Evolutionary conservation across 257 asterid species (phyloP), one percentile per base, ranked within the genome.

Genomic region (Scutellaria minor): DNA sequence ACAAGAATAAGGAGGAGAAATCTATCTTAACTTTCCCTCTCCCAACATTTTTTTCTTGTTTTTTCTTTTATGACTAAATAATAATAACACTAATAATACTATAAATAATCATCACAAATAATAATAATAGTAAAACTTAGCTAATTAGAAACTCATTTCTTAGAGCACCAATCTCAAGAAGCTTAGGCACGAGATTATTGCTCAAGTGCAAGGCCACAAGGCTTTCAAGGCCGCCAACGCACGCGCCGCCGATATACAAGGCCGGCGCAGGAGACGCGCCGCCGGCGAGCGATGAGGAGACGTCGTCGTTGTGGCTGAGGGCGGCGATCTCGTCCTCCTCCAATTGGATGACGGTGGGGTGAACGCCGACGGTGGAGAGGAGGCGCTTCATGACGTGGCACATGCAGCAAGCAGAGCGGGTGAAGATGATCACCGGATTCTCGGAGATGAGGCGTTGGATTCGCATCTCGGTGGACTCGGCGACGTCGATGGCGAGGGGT

Each of bases 321-420:
- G 86, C 86, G 37, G 82, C 81, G 85, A 89, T 86, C 91, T 93
- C 98, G n/a, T 89, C 92, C 15, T 93, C 98, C 13, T 86, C 97
- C 56, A 93, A 42, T 42, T 89, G 90, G 66, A 93, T 90, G 66
- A 93, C 93, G 45, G 98, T 93, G 3, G 98, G 97, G 64, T 86
- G 88, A 53, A 89, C 98, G 7, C 98, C 97, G 37, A 91, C 46
- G 72, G 86, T 72, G 47, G 93, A 79, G 31, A 93, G 89, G 75
- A 93, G 86, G 53, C 82, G 75, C 76, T 81, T 89, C 98, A 93
- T 93, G 61, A 84, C 98, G 77, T 93, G 92, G 83, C 96, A 91
- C 97, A 93, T 93, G 94, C 92, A 91, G 74, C 98, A 93, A 31
- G 98, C 75, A 1, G 96, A 73, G 24, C 97, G 94, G 83, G 86